These are phyloP conservation scores for Phylloporus sp. DNA, from an alignment of 768 basidiomycete genomes.

Conservation along the genomic window DNA sequence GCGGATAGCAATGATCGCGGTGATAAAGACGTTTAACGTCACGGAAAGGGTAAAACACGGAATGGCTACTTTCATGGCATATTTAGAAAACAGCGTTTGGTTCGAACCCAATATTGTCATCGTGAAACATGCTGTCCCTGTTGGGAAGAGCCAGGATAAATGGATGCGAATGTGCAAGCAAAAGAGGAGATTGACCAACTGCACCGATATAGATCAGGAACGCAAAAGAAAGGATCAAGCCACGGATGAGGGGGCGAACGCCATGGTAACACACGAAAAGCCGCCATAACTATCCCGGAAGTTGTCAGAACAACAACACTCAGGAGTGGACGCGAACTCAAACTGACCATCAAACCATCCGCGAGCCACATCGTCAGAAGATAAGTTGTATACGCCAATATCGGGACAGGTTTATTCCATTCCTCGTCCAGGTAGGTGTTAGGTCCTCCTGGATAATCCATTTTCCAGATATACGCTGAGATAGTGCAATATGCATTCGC, in stretches of 20 bases:
- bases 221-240: background rate
- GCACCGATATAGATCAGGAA: background rate
- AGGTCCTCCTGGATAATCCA: conserved; percentile 3
- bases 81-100: background rate
- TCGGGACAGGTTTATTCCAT: background rate
- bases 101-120: background rate
- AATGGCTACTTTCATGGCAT: background rate
- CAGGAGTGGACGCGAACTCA: background rate
- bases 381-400: background rate
- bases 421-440: background rate
- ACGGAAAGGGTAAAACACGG: background rate
- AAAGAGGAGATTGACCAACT: background rate
- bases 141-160: too few relatives aligned
- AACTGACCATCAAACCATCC: background rate
- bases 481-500: background rate
- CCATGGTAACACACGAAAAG: background rate
- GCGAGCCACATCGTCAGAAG: background rate
- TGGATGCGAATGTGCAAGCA: background rate
- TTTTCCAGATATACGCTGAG: background rate
- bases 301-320: background rate
- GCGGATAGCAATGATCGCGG: background rate
- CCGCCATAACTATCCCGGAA: background rate
- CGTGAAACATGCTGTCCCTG: background rate
- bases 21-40: background rate
- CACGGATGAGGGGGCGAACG: background rate